These are phyloP conservation scores for Oryza punctata DNA, from an alignment of 176 grass and related monocot genomes.

Conservation along the genomic window DNA sequence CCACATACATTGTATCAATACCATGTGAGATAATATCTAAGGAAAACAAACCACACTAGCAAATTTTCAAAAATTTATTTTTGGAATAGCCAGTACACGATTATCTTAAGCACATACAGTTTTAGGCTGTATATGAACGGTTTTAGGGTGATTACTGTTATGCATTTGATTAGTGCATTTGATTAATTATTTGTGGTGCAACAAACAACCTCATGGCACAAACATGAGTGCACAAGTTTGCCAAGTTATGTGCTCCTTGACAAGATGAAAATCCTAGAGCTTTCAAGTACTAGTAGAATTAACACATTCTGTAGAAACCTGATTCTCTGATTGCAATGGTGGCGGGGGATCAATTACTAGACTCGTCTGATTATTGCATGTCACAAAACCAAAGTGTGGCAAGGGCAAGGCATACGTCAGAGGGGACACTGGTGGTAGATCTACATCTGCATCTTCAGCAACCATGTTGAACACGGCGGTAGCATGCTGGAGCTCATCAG, in stretches of 20 bases:
- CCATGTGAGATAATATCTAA: too few relatives aligned
- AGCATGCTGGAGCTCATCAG: background rate
- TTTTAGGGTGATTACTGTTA: background rate
- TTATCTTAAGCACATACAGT: too few relatives aligned
- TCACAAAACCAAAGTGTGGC: too few relatives aligned
- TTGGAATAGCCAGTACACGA: too few relatives aligned
- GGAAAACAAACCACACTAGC: too few relatives aligned
- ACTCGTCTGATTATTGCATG: too few relatives aligned
- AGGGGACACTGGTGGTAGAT: too few relatives aligned
- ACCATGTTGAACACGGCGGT: background rate
- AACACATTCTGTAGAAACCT: background rate
- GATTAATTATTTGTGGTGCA: background rate
- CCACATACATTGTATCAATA: too few relatives aligned
- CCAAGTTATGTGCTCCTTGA: background rate
- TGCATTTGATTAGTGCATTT: background rate
- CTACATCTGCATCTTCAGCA: background rate
- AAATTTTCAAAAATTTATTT: too few relatives aligned
- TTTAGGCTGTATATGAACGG: too few relatives aligned
- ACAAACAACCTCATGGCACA: background rate
- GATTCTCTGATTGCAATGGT: background rate
- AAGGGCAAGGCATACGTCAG: too few relatives aligned
- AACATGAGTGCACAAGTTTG: background rate
- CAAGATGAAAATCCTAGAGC: background rate
- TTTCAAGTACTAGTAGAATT: background rate
- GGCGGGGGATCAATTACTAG: too few relatives aligned